Evolutionary conservation across 371 early-diverging fungal species (phyloP), one percentile per base, ranked within the genome.

Genomic region (Rhizopus sp.): DNA sequence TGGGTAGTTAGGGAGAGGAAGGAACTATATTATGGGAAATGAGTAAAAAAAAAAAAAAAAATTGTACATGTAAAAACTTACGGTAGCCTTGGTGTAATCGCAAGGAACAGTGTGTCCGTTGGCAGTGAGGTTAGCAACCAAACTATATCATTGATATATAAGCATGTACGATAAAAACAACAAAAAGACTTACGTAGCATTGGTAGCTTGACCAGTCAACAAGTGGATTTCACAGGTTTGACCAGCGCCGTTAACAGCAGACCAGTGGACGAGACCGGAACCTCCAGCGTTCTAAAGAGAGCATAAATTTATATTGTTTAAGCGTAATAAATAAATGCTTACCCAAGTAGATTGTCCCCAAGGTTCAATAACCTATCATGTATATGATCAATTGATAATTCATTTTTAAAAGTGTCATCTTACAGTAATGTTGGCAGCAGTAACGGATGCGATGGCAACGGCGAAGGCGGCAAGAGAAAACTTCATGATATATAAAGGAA

Each of bases 31-130:
- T 35, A 32, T 3, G 29, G 46, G 29, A 7, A 5, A 29, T 46
- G 9, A 30, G 5, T 29, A 29, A 29, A n/a, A n/a, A n/a, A n/a
- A n/a, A n/a, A n/a, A n/a, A n/a, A n/a, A n/a, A n/a, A n/a, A n/a
- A n/a, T n/a, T n/a, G n/a, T n/a, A n/a, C n/a, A n/a, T n/a, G n/a
- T n/a, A n/a, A n/a, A n/a, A n/a, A n/a, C n/a, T 60, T 60, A 64
- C 64, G 16, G 46, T 57, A 17, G 57, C 60, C 37, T 30, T 41
- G 17, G 60, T 64, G 39, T 51, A 64, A 12, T 52, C 48, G 49
- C 65, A 64, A 41, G 65, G 65, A 51, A 64, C 56, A 29, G 60
- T 44, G 57, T 59, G 59, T 16, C 53, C 60, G 31, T 60, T 56
- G 8, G 52, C 53, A 41, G 65, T 60, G n/a, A 64, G 56, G 45